A percentile compares a stretch with the other conserved stretches of the same genome.
These are phyloP conservation scores for Eucalyptus cloeziana DNA, from an alignment of 345 rosid species.

Conservation along the genomic window DNA sequence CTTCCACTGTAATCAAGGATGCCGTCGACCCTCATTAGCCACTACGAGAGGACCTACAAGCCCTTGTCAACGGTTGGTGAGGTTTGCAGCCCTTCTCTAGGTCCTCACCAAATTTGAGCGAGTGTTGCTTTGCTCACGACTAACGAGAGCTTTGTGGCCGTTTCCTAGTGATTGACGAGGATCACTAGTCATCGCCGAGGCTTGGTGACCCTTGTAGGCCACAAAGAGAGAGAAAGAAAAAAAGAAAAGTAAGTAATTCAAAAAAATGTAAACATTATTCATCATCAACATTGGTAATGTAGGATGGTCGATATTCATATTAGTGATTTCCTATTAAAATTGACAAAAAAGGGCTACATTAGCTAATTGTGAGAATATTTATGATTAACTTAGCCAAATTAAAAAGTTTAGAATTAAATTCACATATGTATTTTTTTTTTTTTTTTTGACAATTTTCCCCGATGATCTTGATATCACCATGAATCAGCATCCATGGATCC, in stretches of 20 bases:
- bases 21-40: neutral
- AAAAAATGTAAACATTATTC: no score
- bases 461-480: neutral
- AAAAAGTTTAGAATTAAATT: neutral
- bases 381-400: neutral
- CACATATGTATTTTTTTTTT: neutral
- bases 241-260: neutral
- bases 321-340: neutral
- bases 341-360: neutral
- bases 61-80: neutral
- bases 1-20: neutral
- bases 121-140: fast-evolving
- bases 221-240: no score
- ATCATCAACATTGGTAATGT: no score
- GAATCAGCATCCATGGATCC: neutral
- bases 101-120: fast-evolving
- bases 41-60: neutral
- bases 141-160: neutral
- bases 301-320: no score
- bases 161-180: neutral
- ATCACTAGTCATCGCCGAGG: fast-evolving
- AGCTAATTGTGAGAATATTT: neutral
- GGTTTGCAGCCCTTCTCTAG: fast-evolving
- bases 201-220: fast-evolving
- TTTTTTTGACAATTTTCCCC: neutral